phyloP scores from a whole-genome alignment of 2,329 filamentous ascomycete species.

The Fusarium staphyleae region DNA sequence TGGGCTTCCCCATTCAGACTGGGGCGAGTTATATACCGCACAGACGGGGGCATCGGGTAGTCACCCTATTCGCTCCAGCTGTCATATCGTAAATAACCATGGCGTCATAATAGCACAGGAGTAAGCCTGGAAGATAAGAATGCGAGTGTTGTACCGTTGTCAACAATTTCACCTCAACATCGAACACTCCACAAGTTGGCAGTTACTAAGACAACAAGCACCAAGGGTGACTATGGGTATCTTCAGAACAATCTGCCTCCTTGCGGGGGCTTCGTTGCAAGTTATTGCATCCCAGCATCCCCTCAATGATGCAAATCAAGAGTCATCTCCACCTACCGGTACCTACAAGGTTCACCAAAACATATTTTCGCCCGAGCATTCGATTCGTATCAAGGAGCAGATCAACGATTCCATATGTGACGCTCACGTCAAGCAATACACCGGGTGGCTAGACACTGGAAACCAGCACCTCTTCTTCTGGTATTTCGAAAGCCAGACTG shows the following conservation, averaged over 20 bases:
- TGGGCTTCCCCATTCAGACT: too few species aligned
- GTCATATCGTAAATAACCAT: too few species aligned
- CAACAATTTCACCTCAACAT: too few species aligned
- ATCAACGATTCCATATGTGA: slow-evolving; percentile 20
- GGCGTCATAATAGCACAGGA: too few species aligned
- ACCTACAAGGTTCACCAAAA: not conserved
- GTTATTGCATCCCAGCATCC: not conserved
- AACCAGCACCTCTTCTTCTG: slow-evolving; percentile 35
- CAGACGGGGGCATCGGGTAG: too few species aligned
- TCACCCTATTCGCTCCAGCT: too few species aligned
- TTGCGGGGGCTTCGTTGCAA: not conserved
- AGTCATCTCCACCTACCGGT: not conserved
- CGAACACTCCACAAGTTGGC: too few species aligned
- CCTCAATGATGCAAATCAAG: not conserved
- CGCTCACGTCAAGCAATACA: slow-evolving; percentile 33
- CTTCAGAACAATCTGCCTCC: not conserved
- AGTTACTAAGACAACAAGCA: not conserved
- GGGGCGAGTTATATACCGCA: too few species aligned
- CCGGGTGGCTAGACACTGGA: slow-evolving; percentile 25
- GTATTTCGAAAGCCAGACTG: slow-evolving; percentile 33
- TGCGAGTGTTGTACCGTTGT: too few species aligned
- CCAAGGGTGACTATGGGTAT: not conserved
- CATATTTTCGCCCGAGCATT: slow-evolving; percentile 10
- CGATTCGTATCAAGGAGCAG: slow-evolving; percentile 32
- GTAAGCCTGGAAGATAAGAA: too few species aligned